phyloP scores from a whole-genome alignment of 2,329 filamentous ascomycete genomes.

The Nigrospora sphaerica region DNA sequence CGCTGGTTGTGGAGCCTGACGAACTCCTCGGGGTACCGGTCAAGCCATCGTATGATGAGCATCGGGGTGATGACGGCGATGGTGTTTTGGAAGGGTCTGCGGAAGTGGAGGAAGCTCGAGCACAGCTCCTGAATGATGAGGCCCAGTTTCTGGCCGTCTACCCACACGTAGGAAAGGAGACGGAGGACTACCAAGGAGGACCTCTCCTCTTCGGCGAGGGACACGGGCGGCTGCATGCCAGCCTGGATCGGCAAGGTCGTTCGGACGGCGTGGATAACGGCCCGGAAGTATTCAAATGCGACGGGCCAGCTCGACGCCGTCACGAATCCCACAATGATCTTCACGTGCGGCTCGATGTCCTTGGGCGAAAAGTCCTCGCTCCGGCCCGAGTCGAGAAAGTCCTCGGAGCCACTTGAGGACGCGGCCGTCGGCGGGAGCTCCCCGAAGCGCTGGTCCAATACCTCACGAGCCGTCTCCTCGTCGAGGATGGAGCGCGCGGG shows the following conservation, averaged over 20 bases:
- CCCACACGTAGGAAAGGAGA: slow-evolving; percentile 57
- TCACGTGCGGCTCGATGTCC: slow-evolving; percentile 48
- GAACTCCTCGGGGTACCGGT: slow-evolving; percentile 58
- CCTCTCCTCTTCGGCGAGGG: slow-evolving; percentile 42
- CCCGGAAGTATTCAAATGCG: slow-evolving; percentile 52
- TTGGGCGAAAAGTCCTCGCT: slow-evolving; percentile 20
- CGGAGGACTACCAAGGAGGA: slow-evolving; percentile 47
- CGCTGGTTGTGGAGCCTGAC: slow-evolving; percentile 54
- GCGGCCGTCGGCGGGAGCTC: slow-evolving; percentile 14
- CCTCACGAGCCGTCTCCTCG: slow-evolving; percentile 33
- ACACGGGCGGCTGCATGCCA: slow-evolving; percentile 26
- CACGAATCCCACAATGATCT: slow-evolving; percentile 54
- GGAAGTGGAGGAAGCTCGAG: slow-evolving; percentile 59
- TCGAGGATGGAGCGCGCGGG: slow-evolving; percentile 52
- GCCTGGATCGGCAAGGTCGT: slow-evolving; percentile 32
- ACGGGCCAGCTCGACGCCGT: slow-evolving; percentile 57
- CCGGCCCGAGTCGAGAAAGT: slow-evolving; percentile 24
- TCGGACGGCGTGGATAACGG: slow-evolving; percentile 43
- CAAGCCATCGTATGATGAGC: slow-evolving; percentile 59
- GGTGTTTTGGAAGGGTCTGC: slow-evolving; percentile 56
- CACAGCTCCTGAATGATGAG: slow-evolving; percentile 59
- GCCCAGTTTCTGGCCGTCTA: slow-evolving; percentile 55
- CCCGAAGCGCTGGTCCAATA: slow-evolving; percentile 21
- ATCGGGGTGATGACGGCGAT: slow-evolving; percentile 56
- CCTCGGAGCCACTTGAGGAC: slow-evolving; percentile 27